These are phyloP conservation scores for Paecilomyces sp. DNA, from an alignment of 2,329 filamentous ascomycete species.

Conservation along the genomic window DNA sequence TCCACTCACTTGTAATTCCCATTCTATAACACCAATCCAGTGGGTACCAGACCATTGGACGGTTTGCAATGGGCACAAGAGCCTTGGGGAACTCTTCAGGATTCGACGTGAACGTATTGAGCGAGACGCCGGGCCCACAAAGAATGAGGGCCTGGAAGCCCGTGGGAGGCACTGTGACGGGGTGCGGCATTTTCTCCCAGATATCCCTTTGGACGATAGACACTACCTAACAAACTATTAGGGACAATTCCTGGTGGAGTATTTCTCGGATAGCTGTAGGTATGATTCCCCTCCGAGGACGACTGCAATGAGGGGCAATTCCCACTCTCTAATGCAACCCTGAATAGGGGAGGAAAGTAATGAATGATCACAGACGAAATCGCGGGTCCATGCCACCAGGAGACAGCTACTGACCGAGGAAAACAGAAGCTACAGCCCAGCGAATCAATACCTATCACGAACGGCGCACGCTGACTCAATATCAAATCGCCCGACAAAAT, in stretches of 20 bases:
- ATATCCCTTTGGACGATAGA: conserved; percentile 17
- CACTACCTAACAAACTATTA: not conserved
- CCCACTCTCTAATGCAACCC: not conserved
- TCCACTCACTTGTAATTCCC: conserved; percentile 38
- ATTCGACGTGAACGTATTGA: conserved; percentile 45
- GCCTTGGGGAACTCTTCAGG: conserved; percentile 44
- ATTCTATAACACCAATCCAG: conserved; percentile 44
- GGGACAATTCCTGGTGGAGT: not conserved
- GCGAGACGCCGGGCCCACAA: conserved; percentile 41
- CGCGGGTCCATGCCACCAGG: not conserved
- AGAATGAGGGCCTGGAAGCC: conserved; percentile 44
- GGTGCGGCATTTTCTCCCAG: conserved; percentile 19
- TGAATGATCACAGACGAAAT: not conserved
- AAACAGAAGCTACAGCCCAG: not conserved
- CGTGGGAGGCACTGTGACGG: conserved; percentile 48
- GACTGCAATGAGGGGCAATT: not conserved
- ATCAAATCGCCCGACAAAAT: not conserved
- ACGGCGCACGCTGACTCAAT: not conserved
- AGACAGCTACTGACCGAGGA: not conserved
- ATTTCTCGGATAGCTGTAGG: not conserved
- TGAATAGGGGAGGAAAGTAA: not conserved
- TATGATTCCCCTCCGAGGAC: not conserved
- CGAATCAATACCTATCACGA: not conserved
- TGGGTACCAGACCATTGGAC: conserved; percentile 45
- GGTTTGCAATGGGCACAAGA: conserved; percentile 43